Percentiles rank a stretch among this genome's conserved stretches.
These are phyloP conservation scores for Phaeosphaeriaceae sp. DNA, from an alignment of 2,329 filamentous ascomycete genomes.

Conservation along the genomic window DNA sequence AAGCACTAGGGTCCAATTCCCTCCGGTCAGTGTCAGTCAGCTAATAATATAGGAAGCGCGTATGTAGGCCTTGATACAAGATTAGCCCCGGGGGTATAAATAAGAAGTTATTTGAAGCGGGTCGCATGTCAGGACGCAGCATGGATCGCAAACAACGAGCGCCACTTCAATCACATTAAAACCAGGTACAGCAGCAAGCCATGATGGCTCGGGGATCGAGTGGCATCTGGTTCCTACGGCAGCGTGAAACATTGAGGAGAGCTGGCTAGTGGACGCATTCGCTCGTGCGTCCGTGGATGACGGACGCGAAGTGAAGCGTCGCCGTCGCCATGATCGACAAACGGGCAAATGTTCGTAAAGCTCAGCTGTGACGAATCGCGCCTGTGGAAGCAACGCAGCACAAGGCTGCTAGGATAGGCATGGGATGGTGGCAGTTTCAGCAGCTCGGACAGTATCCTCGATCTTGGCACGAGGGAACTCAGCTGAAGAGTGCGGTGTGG, in stretches of 20 bases:
- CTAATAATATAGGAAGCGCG: constrained; percentile 26
- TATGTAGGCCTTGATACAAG: constrained; percentile 25
- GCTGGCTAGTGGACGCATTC: constrained; percentile 20
- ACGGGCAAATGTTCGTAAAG: constrained; percentile 30
- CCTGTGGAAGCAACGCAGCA: constrained; percentile 39
- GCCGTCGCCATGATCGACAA: constrained; percentile 32
- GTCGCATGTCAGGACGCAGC: constrained; percentile 29
- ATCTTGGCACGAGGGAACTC: constrained; percentile 33
- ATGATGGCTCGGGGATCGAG: constrained; percentile 17
- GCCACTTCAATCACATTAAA: constrained; percentile 7
- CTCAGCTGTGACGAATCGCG: constrained; percentile 44
- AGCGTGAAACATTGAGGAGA: constrained; percentile 25
- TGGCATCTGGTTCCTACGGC: constrained; percentile 1
- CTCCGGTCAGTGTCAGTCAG: constrained; percentile 34
- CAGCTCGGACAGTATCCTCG: constrained; percentile 28
- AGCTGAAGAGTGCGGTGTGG: constrained; percentile 42
- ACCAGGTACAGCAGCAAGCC: constrained; percentile 6
- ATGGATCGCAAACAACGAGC: constrained; percentile 22
- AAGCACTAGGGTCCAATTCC: constrained; percentile 41
- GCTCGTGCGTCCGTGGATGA: constrained; percentile 17
- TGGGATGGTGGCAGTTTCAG: constrained; percentile 31
- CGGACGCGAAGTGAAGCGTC: constrained; percentile 26
- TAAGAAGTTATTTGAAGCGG: constrained; percentile 25
- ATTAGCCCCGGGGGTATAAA: constrained; percentile 43
- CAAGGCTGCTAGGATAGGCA: constrained; percentile 40